Evolutionary conservation across 495 filamentous ascomycete genomes (phyloP).

Genomic region (Penicillium coprophilum): DNA sequence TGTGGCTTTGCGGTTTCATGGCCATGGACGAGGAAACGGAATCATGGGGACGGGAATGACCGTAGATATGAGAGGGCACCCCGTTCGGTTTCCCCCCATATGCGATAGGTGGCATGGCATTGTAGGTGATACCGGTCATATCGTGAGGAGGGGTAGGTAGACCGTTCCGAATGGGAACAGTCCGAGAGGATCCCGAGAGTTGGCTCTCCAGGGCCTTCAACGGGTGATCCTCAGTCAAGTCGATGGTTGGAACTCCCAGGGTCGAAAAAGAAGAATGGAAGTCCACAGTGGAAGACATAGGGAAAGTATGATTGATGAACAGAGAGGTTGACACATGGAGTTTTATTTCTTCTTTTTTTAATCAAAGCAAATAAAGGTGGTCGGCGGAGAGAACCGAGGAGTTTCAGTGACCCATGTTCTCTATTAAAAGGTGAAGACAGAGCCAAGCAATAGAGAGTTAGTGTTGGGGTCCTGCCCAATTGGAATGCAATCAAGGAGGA

Average conservation of each 20-base stretch:
- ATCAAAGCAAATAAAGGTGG: slow-evolving; percentile 7
- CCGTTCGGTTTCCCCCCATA: slow-evolving; percentile 38
- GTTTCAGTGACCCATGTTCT: slow-evolving; percentile 12
- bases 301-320: slow-evolving; percentile 19
- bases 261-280: slow-evolving; percentile 29
- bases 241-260: slow-evolving; percentile 32
- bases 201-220: slow-evolving; percentile 19
- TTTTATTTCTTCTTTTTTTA: slow-evolving; percentile 7
- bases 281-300: slow-evolving; percentile 40
- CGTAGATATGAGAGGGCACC: slow-evolving; percentile 32
- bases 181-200: slow-evolving; percentile 29
- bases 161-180: slow-evolving; percentile 48
- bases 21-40: slow-evolving; percentile 27
- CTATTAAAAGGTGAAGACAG: slow-evolving; percentile 6
- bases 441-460: neutral
- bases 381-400: slow-evolving; percentile 12
- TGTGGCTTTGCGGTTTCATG: slow-evolving; percentile 27
- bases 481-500: slow-evolving; percentile 18
- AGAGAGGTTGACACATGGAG: slow-evolving; percentile 26
- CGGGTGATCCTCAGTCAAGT: slow-evolving; percentile 19
- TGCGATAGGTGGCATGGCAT: slow-evolving; percentile 34
- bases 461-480: slow-evolving; percentile 15
- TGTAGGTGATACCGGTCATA: slow-evolving; percentile 49
- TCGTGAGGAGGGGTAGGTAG: slow-evolving; percentile 52
- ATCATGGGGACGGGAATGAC: slow-evolving; percentile 30